Evolutionary conservation across 768 basidiomycete genomes (phyloP), one percentile per base, ranked within the genome.

Genomic region (Boletus bicolor): DNA sequence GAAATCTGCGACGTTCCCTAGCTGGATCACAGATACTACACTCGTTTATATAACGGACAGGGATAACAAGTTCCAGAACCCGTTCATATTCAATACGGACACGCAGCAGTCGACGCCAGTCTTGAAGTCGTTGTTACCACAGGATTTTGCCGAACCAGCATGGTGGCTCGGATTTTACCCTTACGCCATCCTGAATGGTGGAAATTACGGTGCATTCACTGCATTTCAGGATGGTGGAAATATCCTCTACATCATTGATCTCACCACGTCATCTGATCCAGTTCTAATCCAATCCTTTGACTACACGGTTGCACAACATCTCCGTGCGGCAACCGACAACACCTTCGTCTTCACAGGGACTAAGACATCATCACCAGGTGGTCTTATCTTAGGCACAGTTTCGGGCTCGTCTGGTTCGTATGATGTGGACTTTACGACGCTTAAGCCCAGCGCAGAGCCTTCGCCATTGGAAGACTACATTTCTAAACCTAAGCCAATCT

Each of bases 21-120:
- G 8, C 66, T 67, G 51, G 75, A 70, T 49, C 70, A 85, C 38
- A 26, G 73, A 83, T 58, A 76, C 80, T 14, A 74, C 67, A 0
- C 74, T 91, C 10, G 67, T 85, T 26, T 89, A 84, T 67, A 80
- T 78, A 11, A 76, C 74, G 35, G 89, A 90, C 55, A 69, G 71
- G 42, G 77, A 76, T 7, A 80, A 80, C 26, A 82, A 81, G 0
- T 91, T 77, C 65, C 75, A 79, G 55, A 87, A 90, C 60, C 85
- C 66, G 0, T 59, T 51, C 47, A 50, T 57, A 26, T 59, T 45
- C 43, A 62, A 73, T 36, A 51, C 76, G 24, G 48, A 64, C 0
- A 59, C 67, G 8, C 60, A 74, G 5, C 46, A 66, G 0, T 66
- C 82, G 0, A 52, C 45, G 2, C 32, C 49, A 4, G 48, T 59